Percentiles rank a stretch among this genome's conserved stretches.
phyloP scores from a whole-genome alignment of 805 yeast genomes.

The Yarrowia sp. region DNA sequence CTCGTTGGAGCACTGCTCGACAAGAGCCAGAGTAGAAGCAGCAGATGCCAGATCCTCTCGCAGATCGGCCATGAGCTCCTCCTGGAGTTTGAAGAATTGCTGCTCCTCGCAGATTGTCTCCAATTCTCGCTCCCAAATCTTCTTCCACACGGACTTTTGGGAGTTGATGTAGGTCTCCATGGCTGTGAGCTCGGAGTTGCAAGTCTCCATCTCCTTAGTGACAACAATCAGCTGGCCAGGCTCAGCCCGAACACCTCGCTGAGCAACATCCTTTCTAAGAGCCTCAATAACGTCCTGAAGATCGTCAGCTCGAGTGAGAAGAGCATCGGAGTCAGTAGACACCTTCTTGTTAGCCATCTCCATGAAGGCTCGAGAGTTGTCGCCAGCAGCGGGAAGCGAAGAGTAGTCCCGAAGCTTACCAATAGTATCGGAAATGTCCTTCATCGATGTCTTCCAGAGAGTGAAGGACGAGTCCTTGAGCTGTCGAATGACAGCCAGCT shows the following conservation, averaged over 20 bases:
- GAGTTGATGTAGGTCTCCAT: constrained; percentile 59
- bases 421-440: constrained; percentile 44
- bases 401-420: constrained; percentile 37
- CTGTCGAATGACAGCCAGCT: constrained; percentile 33
- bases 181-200: constrained; percentile 49
- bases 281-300: constrained; percentile 89
- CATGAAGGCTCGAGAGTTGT: constrained; percentile 54
- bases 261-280: constrained; percentile 84
- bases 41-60: constrained; percentile 79
- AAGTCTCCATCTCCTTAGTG: constrained; percentile 58
- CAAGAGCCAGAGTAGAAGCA: constrained; percentile 73
- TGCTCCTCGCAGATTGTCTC: constrained; percentile 92
- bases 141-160: constrained; percentile 84
- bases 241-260: constrained; percentile 79
- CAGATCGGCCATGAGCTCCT: constrained; percentile 74
- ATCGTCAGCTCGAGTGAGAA: constrained; percentile 81
- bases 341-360: constrained; percentile 68
- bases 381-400: constrained; percentile 34
- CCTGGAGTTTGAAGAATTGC: constrained; percentile 85
- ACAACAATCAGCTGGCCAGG: constrained; percentile 68
- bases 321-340: constrained; percentile 68
- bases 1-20: constrained; percentile 76
- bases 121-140: constrained; percentile 86
- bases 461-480: constrained; percentile 28
- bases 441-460: constrained; percentile 47